These are phyloP conservation scores for Ceratocystis papillata DNA, from an alignment of 2,329 filamentous ascomycete genomes.

Conservation along the genomic window DNA sequence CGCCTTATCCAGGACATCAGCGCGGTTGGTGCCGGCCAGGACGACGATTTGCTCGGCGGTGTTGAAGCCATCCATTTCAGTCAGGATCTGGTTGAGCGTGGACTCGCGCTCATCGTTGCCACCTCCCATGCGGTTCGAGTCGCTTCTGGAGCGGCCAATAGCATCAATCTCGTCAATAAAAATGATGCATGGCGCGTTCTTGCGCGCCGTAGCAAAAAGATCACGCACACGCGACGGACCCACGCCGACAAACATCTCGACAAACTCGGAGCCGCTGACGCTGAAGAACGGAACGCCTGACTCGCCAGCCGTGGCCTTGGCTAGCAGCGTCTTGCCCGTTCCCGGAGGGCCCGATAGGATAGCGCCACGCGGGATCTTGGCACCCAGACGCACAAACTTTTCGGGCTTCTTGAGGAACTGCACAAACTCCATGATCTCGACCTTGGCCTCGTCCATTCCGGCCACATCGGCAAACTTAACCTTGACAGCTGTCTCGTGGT, in stretches of 20 bases:
- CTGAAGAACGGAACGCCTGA: constrained; percentile 96
- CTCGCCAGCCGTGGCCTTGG: constrained; percentile 95
- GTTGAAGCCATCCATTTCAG: constrained; percentile 99
- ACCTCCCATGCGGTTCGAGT: constrained; percentile 59
- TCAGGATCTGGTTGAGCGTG: constrained; percentile 95
- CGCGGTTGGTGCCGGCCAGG: constrained; percentile 88
- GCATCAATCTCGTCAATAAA: constrained; percentile 99
- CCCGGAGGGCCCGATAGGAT: constrained; percentile 95
- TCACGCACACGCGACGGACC: constrained; percentile 92
- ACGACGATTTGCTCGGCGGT: constrained; percentile 94
- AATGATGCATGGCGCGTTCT: constrained; percentile 96
- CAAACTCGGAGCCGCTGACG: constrained; percentile 96
- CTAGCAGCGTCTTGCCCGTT: constrained; percentile 94
- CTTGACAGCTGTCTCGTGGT: constrained; percentile 91
- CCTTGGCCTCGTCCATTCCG: constrained; percentile 95
- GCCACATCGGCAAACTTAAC: constrained; percentile 96
- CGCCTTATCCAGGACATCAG: constrained; percentile 88
- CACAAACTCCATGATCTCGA: constrained; percentile 98
- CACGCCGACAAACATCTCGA: constrained; percentile 99
- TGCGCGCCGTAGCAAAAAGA: constrained; percentile 84
- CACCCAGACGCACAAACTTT: constrained; percentile 83
- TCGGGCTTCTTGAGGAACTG: constrained; percentile 91
- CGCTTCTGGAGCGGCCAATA: constrained; percentile 80
- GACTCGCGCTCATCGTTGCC: constrained; percentile 96
- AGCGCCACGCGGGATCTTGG: constrained; percentile 93